Base-by-base conservation (phyloP, 2,329 filamentous ascomycete genomes). In the Penicillium sp. region DNA sequence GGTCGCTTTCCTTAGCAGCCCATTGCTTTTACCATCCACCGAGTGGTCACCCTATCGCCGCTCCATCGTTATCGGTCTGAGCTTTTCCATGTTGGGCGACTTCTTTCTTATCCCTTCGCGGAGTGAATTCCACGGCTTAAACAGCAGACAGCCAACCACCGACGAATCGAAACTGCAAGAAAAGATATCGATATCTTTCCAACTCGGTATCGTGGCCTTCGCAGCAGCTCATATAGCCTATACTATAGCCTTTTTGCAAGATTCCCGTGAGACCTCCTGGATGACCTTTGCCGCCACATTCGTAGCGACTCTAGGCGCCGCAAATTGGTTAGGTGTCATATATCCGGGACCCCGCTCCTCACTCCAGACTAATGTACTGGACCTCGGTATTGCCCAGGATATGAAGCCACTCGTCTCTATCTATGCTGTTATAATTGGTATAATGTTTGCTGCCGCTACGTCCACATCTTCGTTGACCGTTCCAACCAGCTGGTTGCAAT, bases 1-100 rank as follows among this genome's bases (percentile, higher is more conserved):
- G 7, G 53, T 65, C 1, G 71, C 72, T 22, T 75, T 75, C 53
- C 56, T 70, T 35, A 64, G 64, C 55, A 67, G 64, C 9, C 70
- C 72, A 33, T 59, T 73, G 2, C 59, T 69, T 24, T 53, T 65
- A 12, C 58, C 63, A 15, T 58, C 61, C 26, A 61, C 65, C n/a
- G 54, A 70, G 15, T 69, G 64, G 53, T 62, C 66, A 12, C 57
- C 62, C 2, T 72, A 72, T 45, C 42, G 42, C 19, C 42, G 42
- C 13, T 15, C 22, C 19, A 45, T 45, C 42, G 24, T 15, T 24
- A 24, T 24, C 42, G 42, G 42, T 15, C n/a, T 45, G 12, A 24
- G 42, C 19, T 24, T 45, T 45, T 45, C 42, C 19, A 12, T 26
- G 22, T 19, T 45, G 9, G 42, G 42, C 42, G 42, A 45, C 19